Evolutionary conservation across 75 land plant genomes (phyloP).

Genomic region (Ceratopteris richardii): DNA sequence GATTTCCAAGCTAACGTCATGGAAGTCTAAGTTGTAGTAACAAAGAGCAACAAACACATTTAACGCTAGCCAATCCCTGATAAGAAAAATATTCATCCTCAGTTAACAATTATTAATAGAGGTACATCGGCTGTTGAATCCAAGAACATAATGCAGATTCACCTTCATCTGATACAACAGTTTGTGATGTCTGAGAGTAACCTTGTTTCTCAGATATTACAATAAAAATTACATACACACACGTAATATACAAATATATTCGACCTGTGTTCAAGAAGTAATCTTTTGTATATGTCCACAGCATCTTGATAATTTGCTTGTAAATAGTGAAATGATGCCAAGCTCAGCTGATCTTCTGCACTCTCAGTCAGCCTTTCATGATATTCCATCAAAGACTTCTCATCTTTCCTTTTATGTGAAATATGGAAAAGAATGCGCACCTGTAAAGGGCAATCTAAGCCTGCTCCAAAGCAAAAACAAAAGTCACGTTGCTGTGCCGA

Average conservation of each 20-base stretch:
- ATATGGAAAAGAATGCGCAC: constrained; percentile 23
- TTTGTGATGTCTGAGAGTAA: not conserved
- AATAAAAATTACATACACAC: not conserved
- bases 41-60: constrained; percentile 31
- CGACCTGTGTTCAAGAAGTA: constrained; percentile 25
- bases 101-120: not conserved
- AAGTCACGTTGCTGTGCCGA: too few relatives aligned
- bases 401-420: constrained; percentile 24
- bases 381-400: constrained; percentile 20
- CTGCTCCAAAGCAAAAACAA: constrained; percentile 4
- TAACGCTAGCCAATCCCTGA: constrained; percentile 36
- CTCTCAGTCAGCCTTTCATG: constrained; percentile 17
- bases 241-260: not conserved
- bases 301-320: constrained; percentile 27
- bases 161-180: not conserved
- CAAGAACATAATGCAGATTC: too few relatives aligned
- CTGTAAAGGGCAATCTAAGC: constrained; percentile 17
- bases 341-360: constrained; percentile 24
- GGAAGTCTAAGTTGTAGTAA: constrained; percentile 27
- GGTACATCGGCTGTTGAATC: not conserved
- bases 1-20: constrained; percentile 34
- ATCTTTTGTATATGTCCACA: constrained; percentile 22
- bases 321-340: constrained; percentile 25
- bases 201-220: not conserved
- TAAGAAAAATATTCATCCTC: not conserved